Conservation (phyloP, 2,329 filamentous ascomycete species). For the Nemania abortiva region DNA sequence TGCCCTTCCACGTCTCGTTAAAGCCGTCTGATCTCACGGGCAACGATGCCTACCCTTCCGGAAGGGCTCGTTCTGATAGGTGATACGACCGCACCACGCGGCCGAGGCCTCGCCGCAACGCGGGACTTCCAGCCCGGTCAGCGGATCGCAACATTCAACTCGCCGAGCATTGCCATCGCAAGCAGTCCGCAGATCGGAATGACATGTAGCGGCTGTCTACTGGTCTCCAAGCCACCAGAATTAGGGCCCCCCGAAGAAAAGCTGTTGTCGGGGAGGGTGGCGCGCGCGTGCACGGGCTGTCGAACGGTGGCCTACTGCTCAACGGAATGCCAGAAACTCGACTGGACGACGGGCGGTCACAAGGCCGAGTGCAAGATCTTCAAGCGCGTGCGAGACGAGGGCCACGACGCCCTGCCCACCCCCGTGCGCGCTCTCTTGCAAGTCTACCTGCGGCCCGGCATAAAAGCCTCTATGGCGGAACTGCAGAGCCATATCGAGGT, state of each 20-base stretch:
- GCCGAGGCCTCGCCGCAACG: slow-evolving; percentile 61
- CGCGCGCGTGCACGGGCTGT: slow-evolving; percentile 65
- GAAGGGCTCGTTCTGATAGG: slow-evolving; percentile 31
- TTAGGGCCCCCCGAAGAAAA: slow-evolving; percentile 39
- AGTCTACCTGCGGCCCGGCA: slow-evolving; percentile 57
- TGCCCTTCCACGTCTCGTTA: neutral
- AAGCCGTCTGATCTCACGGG: neutral
- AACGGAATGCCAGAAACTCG: slow-evolving; percentile 63
- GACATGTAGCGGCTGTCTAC: slow-evolving; percentile 65
- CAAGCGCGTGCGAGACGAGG: slow-evolving; percentile 55
- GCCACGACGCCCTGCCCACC: slow-evolving; percentile 61
- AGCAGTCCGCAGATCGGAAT: slow-evolving; percentile 56
- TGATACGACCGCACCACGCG: slow-evolving; percentile 45
- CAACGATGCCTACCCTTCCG: slow-evolving; percentile 25
- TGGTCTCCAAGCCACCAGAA: slow-evolving; percentile 34
- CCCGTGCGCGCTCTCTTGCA: slow-evolving; percentile 67
- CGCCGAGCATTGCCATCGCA: slow-evolving; percentile 62
- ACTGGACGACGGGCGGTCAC: slow-evolving; percentile 65
- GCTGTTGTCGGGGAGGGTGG: slow-evolving; percentile 26
- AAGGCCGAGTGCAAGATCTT: slow-evolving; percentile 65
- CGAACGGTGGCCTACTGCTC: slow-evolving; percentile 67
- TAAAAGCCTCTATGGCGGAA: slow-evolving; percentile 51
- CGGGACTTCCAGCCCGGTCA: slow-evolving; percentile 59
- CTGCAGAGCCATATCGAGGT: slow-evolving; percentile 62
- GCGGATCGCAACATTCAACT: slow-evolving; percentile 59